Evolutionary conservation across 768 basidiomycete genomes (phyloP).

Genomic region (Rubroboletus pulcherrimus): DNA sequence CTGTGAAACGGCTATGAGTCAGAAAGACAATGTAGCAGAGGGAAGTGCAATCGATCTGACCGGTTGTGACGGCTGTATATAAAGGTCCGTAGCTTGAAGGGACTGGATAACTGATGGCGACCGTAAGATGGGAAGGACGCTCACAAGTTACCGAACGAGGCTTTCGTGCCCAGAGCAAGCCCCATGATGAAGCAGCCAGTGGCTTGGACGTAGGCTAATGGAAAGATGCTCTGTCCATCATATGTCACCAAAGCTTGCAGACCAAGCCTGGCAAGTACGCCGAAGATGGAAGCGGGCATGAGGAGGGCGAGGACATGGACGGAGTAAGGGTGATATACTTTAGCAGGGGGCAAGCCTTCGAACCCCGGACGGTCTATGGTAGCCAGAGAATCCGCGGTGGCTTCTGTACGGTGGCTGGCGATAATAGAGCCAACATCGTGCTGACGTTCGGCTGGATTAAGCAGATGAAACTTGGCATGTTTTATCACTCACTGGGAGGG

Average conservation of each 20-base stretch:
- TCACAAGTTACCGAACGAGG: constrained; percentile 71
- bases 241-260: constrained; percentile 71
- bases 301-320: constrained; percentile 65
- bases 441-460: constrained; percentile 6
- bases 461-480: neutral
- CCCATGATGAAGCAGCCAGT: constrained; percentile 94
- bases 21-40: neutral
- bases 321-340: constrained; percentile 51
- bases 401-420: constrained; percentile 32
- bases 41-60: constrained; percentile 34
- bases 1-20: constrained; percentile 33
- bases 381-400: constrained; percentile 37
- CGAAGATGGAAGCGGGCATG: constrained; percentile 79
- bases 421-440: constrained; percentile 34
- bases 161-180: constrained; percentile 62
- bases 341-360: constrained; percentile 32
- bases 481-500: constrained; percentile 4
- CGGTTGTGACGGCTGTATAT: constrained; percentile 86
- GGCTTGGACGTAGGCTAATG: constrained; percentile 81
- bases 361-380: constrained; percentile 37
- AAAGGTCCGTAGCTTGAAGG: constrained; percentile 74
- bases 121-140: constrained; percentile 27
- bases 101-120: constrained; percentile 6
- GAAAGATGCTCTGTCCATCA: constrained; percentile 71
- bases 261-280: constrained; percentile 80